These are phyloP conservation scores for Fomes fomentarius DNA, from an alignment of 1,284 basidiomycete species.

Conservation along the genomic window DNA sequence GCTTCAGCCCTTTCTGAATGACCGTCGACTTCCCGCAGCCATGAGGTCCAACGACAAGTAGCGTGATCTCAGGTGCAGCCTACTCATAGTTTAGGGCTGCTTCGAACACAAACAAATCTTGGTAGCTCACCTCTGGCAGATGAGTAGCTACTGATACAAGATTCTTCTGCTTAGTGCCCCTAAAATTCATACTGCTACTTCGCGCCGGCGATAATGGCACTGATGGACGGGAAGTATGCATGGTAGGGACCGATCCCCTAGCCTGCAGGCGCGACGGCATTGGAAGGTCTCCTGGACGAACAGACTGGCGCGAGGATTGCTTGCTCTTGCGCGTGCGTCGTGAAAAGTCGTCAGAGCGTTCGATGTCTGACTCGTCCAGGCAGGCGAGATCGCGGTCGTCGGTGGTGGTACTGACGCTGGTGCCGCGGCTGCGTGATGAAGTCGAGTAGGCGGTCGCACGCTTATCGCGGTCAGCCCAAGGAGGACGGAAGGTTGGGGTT, in stretches of 20 bases:
- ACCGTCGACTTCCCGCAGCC: conserved; percentile 75
- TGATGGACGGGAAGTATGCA: conserved; percentile 38
- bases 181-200: conserved; percentile 39
- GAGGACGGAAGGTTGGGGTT: conserved; percentile 26
- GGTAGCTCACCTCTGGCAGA: not conserved
- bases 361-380: conserved; percentile 55
- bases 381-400: conserved; percentile 42
- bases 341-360: conserved; percentile 47
- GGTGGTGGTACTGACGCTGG: conserved; percentile 52
- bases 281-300: conserved; percentile 55
- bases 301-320: conserved; percentile 23
- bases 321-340: conserved; percentile 32
- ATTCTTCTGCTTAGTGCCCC: conserved; percentile 27
- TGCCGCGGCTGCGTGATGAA: conserved; percentile 51
- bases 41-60: conserved; percentile 68
- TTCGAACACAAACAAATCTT: no score
- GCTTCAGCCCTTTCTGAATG: conserved; percentile 68
- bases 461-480: conserved; percentile 36
- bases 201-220: conserved; percentile 35
- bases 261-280: conserved; percentile 55
- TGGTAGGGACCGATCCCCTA: conserved; percentile 44
- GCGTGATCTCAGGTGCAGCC: conserved; percentile 43
- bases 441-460: conserved; percentile 33
- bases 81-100: conserved; percentile 4
- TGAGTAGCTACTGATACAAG: conserved; percentile 35